Percentiles rank a stretch among this genome's conserved stretches.
Conservation (phyloP, 306 rosid species). For the Gynostemma pentaphyllum region DNA sequence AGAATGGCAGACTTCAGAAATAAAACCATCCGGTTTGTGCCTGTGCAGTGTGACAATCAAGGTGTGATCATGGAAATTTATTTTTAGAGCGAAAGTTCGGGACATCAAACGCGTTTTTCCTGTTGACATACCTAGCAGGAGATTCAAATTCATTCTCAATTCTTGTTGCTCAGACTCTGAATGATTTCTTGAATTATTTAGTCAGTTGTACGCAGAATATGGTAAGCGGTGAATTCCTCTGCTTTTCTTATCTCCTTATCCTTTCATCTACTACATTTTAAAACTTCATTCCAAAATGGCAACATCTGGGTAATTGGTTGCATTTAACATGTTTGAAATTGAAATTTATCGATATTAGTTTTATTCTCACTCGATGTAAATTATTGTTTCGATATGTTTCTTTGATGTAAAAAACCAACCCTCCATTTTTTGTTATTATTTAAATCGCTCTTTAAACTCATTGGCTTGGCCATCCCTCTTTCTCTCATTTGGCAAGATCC, state of each 20-base stretch:
- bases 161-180: background rate
- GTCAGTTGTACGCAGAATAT: background rate
- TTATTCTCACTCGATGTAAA: too few relatives aligned
- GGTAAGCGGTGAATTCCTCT: background rate
- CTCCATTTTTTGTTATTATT: too few relatives aligned
- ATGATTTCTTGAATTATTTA: conserved; percentile 3
- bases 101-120: background rate
- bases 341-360: too few relatives aligned
- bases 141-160: background rate
- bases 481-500: too few relatives aligned
- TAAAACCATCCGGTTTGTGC: conserved; percentile 74
- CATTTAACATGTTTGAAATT: too few relatives aligned
- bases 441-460: too few relatives aligned
- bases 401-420: too few relatives aligned
- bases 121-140: background rate
- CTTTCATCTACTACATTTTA: background rate
- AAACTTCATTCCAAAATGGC: too few relatives aligned
- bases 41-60: conserved; percentile 71
- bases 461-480: too few relatives aligned
- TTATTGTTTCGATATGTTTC: too few relatives aligned
- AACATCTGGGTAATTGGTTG: too few relatives aligned
- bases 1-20: conserved; percentile 70
- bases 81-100: conserved; percentile 4
- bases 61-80: conserved; percentile 26
- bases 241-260: background rate